Base-by-base conservation (phyloP, 495 filamentous ascomycete species). In the Penicillium canariense region DNA sequence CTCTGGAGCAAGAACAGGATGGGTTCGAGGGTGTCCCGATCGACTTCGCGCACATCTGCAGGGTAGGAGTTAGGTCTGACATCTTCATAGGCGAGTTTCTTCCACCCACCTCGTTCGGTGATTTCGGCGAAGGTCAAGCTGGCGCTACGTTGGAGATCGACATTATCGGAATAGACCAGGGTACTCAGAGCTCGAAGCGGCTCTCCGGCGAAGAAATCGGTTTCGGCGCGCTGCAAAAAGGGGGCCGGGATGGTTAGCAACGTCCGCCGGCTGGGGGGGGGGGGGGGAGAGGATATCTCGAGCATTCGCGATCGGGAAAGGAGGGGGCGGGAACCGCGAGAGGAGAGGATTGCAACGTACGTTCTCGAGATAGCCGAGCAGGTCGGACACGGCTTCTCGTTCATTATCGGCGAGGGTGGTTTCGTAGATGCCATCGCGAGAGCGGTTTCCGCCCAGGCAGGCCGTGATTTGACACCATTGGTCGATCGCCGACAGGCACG, bases 91-190 rank as follows among this genome's bases (percentile, higher is more conserved):
- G 23, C n/a, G 6, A 10, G 42, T 43, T 32, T 48, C 12, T 35
- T 15, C 31, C 15, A 65, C 84, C 63, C 78, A 97, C 94, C 95
- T 88, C 91, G 77, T 69, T 99, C 94, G 12, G 94, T 99, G 66
- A 99, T 97, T 69, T 99, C 94, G 25, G 94, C 94, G 77, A 99
- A 99, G 2, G 94, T 99, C 72, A 99, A 82, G 71, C 91, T 96
- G 12, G 94, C 94, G 72, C 95, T 97, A 55, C 94, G 83, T 72
- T 99, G 94, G 42, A 99, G 83, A 62, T 99, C 95, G 67, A 99
- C 90, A 77, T 99, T 99, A 65, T 97, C 91, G 36, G 95, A 97
- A 68, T 96, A 97, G 28, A 99, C 94, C 3, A 99, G 80, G 4
- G 91, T 97, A 75, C 88, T 96, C 39, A 99, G 76, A 34, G 94